A percentile compares a stretch with the other conserved stretches of the same genome.
phyloP scores from a whole-genome alignment of 805 yeast genomes.

The Saturnispora zaruensis region DNA sequence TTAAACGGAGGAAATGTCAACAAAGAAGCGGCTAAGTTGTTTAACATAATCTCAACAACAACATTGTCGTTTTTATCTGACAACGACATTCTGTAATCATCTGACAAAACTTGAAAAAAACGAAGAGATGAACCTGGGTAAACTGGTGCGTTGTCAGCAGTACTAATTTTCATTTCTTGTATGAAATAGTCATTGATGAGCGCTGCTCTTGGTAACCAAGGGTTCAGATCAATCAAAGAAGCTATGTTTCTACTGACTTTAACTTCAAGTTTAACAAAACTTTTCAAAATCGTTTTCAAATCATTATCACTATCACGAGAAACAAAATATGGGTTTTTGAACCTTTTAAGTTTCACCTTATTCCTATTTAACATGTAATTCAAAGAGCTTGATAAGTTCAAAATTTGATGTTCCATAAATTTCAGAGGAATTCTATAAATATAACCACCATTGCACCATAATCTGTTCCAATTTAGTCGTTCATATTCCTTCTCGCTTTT shows the following conservation, averaged over 20 bases:
- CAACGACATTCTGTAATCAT: neutral
- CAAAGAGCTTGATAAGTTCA: constrained; percentile 31
- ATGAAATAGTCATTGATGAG: neutral
- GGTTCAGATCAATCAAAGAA: constrained; percentile 7
- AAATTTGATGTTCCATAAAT: constrained; percentile 23
- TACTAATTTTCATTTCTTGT: neutral
- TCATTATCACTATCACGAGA: constrained; percentile 7
- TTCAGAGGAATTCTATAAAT: constrained; percentile 30
- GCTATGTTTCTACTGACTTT: constrained; percentile 1
- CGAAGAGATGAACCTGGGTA: constrained; percentile 2
- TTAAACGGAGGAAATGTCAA: constrained; percentile 1
- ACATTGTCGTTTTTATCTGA: neutral
- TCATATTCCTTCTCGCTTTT: constrained; percentile 49
- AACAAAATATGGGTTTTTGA: constrained; percentile 9
- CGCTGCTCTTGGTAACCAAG: constrained; percentile 9
- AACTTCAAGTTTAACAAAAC: constrained; percentile 14
- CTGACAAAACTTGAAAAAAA: neutral
- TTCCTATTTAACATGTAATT: constrained; percentile 31
- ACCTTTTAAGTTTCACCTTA: constrained; percentile 18
- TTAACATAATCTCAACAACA: neutral
- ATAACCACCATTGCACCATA: constrained; percentile 13
- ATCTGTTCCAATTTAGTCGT: constrained; percentile 33
- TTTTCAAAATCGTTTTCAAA: constrained; percentile 23
- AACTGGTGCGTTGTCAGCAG: neutral
- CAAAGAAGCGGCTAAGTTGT: constrained; percentile 7